Evolutionary conservation across 352 stramenopile species (phyloP).

Genomic region (Pythium folliculosum): DNA sequence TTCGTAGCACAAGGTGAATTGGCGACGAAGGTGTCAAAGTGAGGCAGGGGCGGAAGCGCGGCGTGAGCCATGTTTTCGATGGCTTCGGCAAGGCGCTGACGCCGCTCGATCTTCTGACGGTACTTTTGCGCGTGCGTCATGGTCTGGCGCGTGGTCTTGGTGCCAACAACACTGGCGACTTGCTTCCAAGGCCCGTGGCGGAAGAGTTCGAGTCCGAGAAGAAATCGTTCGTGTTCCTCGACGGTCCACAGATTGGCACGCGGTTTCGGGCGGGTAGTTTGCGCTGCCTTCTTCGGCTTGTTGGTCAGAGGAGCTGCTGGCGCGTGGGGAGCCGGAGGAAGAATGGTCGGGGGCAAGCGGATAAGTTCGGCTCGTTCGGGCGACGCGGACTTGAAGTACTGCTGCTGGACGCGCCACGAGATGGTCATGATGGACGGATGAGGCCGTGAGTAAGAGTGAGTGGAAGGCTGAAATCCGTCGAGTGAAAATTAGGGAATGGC

Average conservation of each 20-base stretch:
- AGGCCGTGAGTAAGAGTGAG: background rate
- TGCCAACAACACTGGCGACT: constrained; percentile 46
- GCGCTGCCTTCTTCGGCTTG: background rate
- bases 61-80: constrained; percentile 4
- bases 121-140: constrained; percentile 67
- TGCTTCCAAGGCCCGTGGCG: constrained; percentile 49
- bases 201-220: constrained; percentile 47
- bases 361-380: background rate
- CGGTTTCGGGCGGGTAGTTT: background rate
- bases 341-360: background rate
- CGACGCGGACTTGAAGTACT: constrained; percentile 8
- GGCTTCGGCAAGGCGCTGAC: background rate
- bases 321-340: background rate
- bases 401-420: constrained; percentile 18
- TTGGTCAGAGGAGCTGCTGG: background rate
- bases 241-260: background rate
- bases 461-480: background rate
- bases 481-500: no score
- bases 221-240: constrained; percentile 35
- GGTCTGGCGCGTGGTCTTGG: constrained; percentile 48
- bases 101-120: constrained; percentile 19
- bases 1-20: no score
- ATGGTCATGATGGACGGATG: constrained; percentile 13
- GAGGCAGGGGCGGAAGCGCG: background rate
- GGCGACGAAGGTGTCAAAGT: background rate